Conservation (phyloP, 2,329 filamentous ascomycete species). For the Trichoderma lentiforme region DNA sequence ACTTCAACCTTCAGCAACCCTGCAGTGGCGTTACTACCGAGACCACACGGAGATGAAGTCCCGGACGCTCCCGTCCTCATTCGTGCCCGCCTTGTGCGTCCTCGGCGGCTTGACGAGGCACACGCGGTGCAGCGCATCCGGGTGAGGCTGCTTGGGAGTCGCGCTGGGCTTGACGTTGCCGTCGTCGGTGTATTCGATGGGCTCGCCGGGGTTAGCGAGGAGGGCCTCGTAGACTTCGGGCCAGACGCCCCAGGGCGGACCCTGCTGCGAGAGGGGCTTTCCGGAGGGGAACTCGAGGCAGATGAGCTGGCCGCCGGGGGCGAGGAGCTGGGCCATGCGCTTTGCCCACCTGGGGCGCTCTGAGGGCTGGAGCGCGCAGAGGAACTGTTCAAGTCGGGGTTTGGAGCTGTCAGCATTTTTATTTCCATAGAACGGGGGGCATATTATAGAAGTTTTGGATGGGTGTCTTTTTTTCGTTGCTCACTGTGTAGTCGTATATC, state of each 20-base stretch:
- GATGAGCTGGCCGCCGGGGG: slow-evolving; percentile 49
- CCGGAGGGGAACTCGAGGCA: slow-evolving; percentile 76
- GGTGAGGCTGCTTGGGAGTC: slow-evolving; percentile 22
- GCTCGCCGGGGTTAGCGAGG: slow-evolving; percentile 65
- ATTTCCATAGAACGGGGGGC: background rate
- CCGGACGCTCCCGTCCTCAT: slow-evolving; percentile 43
- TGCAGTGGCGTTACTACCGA: slow-evolving; percentile 24
- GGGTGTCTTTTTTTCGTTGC: slow-evolving; percentile 20
- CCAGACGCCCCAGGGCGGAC: slow-evolving; percentile 70
- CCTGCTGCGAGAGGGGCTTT: slow-evolving; percentile 61
- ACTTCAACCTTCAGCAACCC: background rate
- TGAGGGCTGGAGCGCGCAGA: slow-evolving; percentile 57
- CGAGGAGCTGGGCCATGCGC: slow-evolving; percentile 49
- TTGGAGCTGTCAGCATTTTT: background rate
- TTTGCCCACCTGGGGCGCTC: slow-evolving; percentile 52
- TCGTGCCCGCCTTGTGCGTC: slow-evolving; percentile 47
- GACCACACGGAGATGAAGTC: slow-evolving; percentile 57
- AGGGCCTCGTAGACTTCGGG: slow-evolving; percentile 70
- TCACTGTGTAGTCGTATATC: slow-evolving; percentile 62
- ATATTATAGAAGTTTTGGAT: background rate
- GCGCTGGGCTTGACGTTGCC: slow-evolving; percentile 44
- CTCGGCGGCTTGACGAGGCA: slow-evolving; percentile 48
- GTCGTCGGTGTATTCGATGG: slow-evolving; percentile 55
- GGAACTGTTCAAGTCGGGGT: slow-evolving; percentile 45
- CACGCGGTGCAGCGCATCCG: slow-evolving; percentile 41